phyloP scores from a whole-genome alignment of 176 grass and related monocot species.

The Hsuehochloa calcarea region DNA sequence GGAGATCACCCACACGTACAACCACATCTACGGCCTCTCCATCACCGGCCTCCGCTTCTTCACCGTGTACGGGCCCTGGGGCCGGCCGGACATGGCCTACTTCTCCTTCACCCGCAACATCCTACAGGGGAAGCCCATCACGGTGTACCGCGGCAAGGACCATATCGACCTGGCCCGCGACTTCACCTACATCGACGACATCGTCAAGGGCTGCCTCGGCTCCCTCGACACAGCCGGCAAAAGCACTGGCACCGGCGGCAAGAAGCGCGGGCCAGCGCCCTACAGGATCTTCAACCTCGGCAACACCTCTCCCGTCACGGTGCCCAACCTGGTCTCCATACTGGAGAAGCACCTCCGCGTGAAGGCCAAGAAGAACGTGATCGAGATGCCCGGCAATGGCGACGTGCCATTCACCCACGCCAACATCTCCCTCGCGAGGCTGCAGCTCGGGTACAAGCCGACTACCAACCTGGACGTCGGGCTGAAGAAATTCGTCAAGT shows the following conservation, averaged over 20 bases:
- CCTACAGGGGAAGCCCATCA: constrained; percentile 86
- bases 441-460: constrained; percentile 77
- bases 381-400: constrained; percentile 91
- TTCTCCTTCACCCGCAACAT: constrained; percentile 90
- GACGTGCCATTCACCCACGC: constrained; percentile 93
- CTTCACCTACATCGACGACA: constrained; percentile 97
- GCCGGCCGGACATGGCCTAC: constrained; percentile 91
- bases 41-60: constrained; percentile 84
- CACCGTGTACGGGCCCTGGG: constrained; percentile 85
- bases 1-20: constrained; percentile 92
- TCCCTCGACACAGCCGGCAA: constrained; percentile 66
- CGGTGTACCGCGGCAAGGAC: constrained; percentile 70
- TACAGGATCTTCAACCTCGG: constrained; percentile 94
- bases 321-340: constrained; percentile 74
- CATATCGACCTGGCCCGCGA: constrained; percentile 67
- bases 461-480: constrained; percentile 75
- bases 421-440: constrained; percentile 68
- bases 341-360: constrained; percentile 76
- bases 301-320: constrained; percentile 80
- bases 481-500: constrained; percentile 89
- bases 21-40: constrained; percentile 92
- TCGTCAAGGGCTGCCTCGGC: constrained; percentile 77
- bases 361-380: constrained; percentile 71
- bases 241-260: constrained; percentile 80
- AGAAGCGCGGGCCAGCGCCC: constrained; percentile 68